These are phyloP conservation scores for Verticillium klebahnii DNA, from an alignment of 2,329 filamentous ascomycete species.

Conservation along the genomic window DNA sequence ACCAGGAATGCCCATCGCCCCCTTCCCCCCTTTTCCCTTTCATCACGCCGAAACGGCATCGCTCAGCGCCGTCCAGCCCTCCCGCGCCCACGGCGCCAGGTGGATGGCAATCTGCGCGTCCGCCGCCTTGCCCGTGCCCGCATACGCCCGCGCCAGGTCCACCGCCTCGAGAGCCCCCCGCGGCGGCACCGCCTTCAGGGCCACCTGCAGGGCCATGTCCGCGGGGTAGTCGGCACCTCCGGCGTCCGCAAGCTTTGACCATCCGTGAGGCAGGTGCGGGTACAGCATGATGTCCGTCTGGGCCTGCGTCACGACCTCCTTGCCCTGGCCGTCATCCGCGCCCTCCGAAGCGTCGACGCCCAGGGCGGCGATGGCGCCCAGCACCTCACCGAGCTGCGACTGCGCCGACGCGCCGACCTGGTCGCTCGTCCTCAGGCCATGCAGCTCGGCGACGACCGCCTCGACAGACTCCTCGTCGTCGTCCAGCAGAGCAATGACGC, in stretches of 20 bases:
- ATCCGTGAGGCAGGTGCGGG: slow-evolving; percentile 74
- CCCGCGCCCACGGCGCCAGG: slow-evolving; percentile 71
- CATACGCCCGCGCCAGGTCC: slow-evolving; percentile 69
- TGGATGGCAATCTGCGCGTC: slow-evolving; percentile 76
- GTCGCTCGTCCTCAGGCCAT: slow-evolving; percentile 64
- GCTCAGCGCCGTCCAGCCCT: slow-evolving; percentile 59
- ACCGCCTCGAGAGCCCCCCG: slow-evolving; percentile 61
- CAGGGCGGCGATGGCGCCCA: slow-evolving; percentile 67
- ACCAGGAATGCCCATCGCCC: neutral
- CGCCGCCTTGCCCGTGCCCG: slow-evolving; percentile 63
- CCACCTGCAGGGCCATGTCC: slow-evolving; percentile 79
- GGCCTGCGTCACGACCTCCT: slow-evolving; percentile 57
- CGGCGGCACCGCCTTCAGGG: slow-evolving; percentile 68
- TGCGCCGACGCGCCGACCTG: slow-evolving; percentile 60
- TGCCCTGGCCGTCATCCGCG: slow-evolving; percentile 28
- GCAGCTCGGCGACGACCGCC: slow-evolving; percentile 74
- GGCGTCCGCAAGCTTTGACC: slow-evolving; percentile 66
- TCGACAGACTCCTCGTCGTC: slow-evolving; percentile 73
- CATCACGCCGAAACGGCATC: slow-evolving; percentile 24
- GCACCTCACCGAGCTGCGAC: slow-evolving; percentile 65
- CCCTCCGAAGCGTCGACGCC: slow-evolving; percentile 42
- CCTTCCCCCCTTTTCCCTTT: neutral
- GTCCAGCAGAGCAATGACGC: slow-evolving; percentile 78
- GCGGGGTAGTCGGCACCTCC: slow-evolving; percentile 52
- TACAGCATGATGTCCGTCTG: slow-evolving; percentile 76